Percentiles rank a stretch among this genome's conserved stretches.
Evolutionary conservation across 305 asterid genomes (phyloP).

Genomic region (Petunia hybrid): DNA sequence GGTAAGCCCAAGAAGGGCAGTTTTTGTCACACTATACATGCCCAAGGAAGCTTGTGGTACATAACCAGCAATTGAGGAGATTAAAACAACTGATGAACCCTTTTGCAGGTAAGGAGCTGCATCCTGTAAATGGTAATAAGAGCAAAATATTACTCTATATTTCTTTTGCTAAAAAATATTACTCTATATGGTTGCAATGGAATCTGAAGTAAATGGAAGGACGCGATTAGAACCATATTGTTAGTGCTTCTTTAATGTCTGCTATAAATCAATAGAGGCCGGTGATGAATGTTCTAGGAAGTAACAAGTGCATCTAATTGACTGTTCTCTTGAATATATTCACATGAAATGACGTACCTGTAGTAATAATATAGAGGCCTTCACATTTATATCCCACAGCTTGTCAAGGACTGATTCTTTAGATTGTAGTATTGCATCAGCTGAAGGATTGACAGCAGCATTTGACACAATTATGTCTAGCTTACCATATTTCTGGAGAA

Average conservation of each 20-base stretch:
- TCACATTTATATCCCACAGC: conserved; percentile 93
- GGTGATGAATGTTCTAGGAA: background rate
- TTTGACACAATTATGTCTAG: conserved; percentile 81
- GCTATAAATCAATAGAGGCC: too few species aligned
- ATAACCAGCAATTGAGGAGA: conserved; percentile 75
- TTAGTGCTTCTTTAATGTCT: too few species aligned
- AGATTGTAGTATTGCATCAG: conserved; percentile 68
- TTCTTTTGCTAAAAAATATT: too few species aligned
- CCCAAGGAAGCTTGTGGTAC: conserved; percentile 66
- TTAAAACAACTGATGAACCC: conserved; percentile 73
- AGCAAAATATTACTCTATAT: background rate
- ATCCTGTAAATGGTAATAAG: conserved; percentile 49
- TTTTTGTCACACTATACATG: conserved; percentile 93
- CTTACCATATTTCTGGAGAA: conserved; percentile 81
- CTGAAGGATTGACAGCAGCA: conserved; percentile 93
- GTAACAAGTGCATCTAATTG: background rate
- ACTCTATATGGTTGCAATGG: too few species aligned
- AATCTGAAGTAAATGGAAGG: too few species aligned
- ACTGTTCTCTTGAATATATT: background rate
- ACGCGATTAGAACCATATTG: too few species aligned
- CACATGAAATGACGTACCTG: conserved; percentile 59
- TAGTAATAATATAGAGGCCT: conserved; percentile 72
- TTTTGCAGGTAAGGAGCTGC: conserved; percentile 75
- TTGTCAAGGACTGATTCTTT: conserved; percentile 87
- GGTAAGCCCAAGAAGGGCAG: conserved; percentile 90